These are phyloP conservation scores for Pseudozyma thailandica DNA, from an alignment of 1,284 basidiomycete species.

Conservation along the genomic window DNA sequence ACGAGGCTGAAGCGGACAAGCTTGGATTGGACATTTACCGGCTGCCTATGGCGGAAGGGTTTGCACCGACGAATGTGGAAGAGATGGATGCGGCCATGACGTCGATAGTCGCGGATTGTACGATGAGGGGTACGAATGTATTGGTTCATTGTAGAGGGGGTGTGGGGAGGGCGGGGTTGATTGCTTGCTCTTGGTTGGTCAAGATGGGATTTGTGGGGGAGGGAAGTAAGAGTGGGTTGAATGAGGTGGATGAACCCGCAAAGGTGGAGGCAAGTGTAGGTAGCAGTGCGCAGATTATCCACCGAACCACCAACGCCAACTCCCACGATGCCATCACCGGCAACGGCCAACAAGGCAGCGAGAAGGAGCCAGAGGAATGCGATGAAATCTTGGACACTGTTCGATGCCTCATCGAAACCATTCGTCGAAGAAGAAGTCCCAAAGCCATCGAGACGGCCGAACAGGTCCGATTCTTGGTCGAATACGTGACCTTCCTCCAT, in stretches of 20 bases:
- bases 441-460: slow-evolving; percentile 68
- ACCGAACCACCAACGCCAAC: slow-evolving; percentile 10
- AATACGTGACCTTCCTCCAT: slow-evolving; percentile 54
- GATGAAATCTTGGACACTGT: slow-evolving; percentile 40
- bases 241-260: not conserved
- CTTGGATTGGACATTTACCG: slow-evolving; percentile 81
- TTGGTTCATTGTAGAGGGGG: slow-evolving; percentile 94
- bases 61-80: slow-evolving; percentile 81
- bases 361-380: slow-evolving; percentile 18
- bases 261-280: not conserved
- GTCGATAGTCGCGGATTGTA: slow-evolving; percentile 78
- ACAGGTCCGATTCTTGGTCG: slow-evolving; percentile 61
- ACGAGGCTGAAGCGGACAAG: slow-evolving; percentile 75
- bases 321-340: slow-evolving; percentile 5
- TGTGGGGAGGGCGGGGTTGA: slow-evolving; percentile 89
- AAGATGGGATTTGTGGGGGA: slow-evolving; percentile 80
- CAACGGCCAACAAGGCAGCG: not conserved
- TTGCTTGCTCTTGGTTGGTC: slow-evolving; percentile 91
- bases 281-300: slow-evolving; percentile 14
- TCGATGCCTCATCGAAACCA: slow-evolving; percentile 51
- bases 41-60: slow-evolving; percentile 87
- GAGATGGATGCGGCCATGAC: slow-evolving; percentile 83
- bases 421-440: slow-evolving; percentile 58
- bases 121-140: slow-evolving; percentile 78
- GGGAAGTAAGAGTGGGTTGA: not conserved